Percentiles rank a stretch among this genome's conserved stretches.
These are phyloP conservation scores for Citrus maxima DNA, from an alignment of 345 rosid genomes.

Conservation along the genomic window DNA sequence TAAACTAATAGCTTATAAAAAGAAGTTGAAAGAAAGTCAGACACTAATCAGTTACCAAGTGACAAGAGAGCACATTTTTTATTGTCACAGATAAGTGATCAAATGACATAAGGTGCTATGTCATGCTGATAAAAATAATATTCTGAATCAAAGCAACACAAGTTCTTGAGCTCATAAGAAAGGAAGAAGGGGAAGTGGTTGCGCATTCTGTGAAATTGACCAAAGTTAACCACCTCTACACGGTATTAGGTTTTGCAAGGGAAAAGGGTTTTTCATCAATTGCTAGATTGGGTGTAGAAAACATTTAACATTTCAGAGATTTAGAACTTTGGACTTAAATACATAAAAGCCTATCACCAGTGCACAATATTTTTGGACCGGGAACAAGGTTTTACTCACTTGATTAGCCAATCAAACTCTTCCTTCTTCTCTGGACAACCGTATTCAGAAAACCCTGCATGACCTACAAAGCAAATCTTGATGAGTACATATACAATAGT, in stretches of 20 bases:
- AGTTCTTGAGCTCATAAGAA: too few species aligned
- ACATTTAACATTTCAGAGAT: neutral
- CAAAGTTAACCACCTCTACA: neutral
- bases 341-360: neutral
- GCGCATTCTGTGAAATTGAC: too few species aligned
- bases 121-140: too few species aligned
- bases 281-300: neutral
- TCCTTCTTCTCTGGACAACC: slow-evolving; percentile 82
- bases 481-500: neutral
- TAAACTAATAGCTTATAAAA: neutral
- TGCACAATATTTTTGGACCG: too few species aligned
- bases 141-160: too few species aligned
- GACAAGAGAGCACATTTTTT: too few species aligned
- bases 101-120: too few species aligned
- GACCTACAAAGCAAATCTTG: slow-evolving; percentile 42
- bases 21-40: too few species aligned
- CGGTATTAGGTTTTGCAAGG: neutral
- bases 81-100: too few species aligned
- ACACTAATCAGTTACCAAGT: too few species aligned
- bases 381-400: slow-evolving; percentile 43
- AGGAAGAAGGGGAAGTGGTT: too few species aligned
- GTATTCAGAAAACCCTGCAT: slow-evolving; percentile 91
- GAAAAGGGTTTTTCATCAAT: neutral
- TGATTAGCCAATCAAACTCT: slow-evolving; percentile 85
- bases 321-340: neutral